phyloP scores from a whole-genome alignment of 805 yeast species.

The Pichia membranifaciens region DNA sequence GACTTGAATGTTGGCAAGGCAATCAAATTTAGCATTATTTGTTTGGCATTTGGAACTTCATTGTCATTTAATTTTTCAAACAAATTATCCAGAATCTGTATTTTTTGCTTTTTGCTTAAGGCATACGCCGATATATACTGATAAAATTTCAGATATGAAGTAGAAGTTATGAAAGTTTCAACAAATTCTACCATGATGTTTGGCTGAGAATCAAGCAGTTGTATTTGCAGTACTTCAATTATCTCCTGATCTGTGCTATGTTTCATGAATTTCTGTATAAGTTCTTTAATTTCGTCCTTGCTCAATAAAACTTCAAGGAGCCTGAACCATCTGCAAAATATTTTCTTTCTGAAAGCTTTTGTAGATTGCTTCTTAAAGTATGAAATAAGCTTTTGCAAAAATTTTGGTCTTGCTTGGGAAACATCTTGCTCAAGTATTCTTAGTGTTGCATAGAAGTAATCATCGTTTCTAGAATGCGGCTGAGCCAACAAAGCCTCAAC shows the following conservation, averaged over 20 bases:
- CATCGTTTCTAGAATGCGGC: conserved; percentile 7
- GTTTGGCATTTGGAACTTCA: neutral
- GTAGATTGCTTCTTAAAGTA: conserved; percentile 17
- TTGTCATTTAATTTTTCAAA: conserved; percentile 13
- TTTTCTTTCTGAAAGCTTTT: conserved; percentile 15
- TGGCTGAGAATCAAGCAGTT: conserved; percentile 44
- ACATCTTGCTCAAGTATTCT: conserved; percentile 38
- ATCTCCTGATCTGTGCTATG: conserved; percentile 17
- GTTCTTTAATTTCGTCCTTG: conserved; percentile 22
- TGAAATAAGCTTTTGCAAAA: conserved; percentile 23
- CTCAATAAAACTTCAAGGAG: conserved; percentile 35
- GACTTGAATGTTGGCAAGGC: conserved; percentile 51
- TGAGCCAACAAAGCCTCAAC: conserved; percentile 4
- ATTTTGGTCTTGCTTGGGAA: conserved; percentile 15
- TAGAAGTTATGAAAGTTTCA: conserved; percentile 3
- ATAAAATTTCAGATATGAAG: conserved; percentile 1
- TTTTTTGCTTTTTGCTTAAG: conserved; percentile 33
- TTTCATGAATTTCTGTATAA: conserved; percentile 30
- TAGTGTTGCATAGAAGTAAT: conserved; percentile 29
- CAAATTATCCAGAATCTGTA: conserved; percentile 20
- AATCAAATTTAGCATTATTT: conserved; percentile 35
- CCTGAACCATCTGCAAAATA: conserved; percentile 53
- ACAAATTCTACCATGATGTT: conserved; percentile 29
- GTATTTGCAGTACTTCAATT: conserved; percentile 29
- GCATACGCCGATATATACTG: conserved; percentile 45